Evolutionary conservation across 495 filamentous ascomycete species (phyloP).

Genomic region (Coniosporium apollinis): DNA sequence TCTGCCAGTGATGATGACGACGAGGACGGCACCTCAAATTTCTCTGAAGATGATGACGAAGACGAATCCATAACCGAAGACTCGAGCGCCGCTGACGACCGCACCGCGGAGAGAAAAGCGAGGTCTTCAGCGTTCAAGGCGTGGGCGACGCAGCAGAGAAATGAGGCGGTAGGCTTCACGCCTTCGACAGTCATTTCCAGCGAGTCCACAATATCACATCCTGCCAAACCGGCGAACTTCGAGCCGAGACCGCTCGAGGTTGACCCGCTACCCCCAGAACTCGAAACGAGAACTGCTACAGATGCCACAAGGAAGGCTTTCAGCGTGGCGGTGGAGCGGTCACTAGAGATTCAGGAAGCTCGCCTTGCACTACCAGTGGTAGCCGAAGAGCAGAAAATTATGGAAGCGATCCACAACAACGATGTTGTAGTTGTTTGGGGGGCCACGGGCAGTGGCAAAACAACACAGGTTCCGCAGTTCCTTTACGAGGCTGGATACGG

Average conservation of each 20-base stretch:
- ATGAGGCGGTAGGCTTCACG: conserved; percentile 49
- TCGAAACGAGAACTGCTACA: conserved; percentile 38
- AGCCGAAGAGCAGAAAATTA: conserved; percentile 90
- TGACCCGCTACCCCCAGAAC: conserved; percentile 61
- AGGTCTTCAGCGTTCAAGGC: conserved; percentile 69
- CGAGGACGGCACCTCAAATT: conserved; percentile 9
- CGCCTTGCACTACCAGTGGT: conserved; percentile 78
- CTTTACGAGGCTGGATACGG: conserved; percentile 90
- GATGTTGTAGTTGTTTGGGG: conserved; percentile 83
- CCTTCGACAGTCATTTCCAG: conserved; percentile 25
- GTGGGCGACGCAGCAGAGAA: conserved; percentile 78
- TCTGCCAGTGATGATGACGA: conserved; percentile 3
- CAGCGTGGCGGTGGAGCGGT: conserved; percentile 53
- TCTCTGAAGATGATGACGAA: conserved; percentile 20
- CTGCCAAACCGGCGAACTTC: conserved; percentile 31
- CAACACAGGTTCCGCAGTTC: conserved; percentile 92
- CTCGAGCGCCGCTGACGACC: not conserved
- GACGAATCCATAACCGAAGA: conserved; percentile 27
- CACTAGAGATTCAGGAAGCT: conserved; percentile 54
- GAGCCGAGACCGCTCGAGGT: conserved; percentile 43
- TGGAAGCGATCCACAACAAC: conserved; percentile 92
- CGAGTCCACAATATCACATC: conserved; percentile 9
- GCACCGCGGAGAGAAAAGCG: conserved; percentile 19
- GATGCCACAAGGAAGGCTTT: conserved; percentile 55
- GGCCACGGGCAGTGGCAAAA: conserved; percentile 92